Evolutionary conservation across 208 protist species (phyloP), one percentile per base, ranked within the genome.

Genomic region (Leishmania tarentolae): DNA sequence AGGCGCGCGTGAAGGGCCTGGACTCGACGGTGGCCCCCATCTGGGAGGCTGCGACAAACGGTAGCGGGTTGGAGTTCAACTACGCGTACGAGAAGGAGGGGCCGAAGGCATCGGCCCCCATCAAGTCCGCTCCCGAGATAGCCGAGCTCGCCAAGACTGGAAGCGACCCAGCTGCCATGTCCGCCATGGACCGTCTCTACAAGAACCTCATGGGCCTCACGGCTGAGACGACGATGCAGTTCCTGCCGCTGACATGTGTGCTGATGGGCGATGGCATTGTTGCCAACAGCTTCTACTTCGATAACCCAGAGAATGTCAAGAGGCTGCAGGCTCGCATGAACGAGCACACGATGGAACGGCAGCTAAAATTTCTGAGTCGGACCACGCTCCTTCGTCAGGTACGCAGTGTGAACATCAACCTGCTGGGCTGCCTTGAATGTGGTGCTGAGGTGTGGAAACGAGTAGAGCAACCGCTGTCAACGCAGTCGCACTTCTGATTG

Each of bases 191-290:
- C 46, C 83, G 82, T 17, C 85, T 87, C 46, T 88, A 90, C 74
- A 66, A 80, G n/a, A 90, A 91, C 78, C 79, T 95, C 7, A 89
- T 95, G 73, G 76, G 77, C 42, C 42, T 86, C 47, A 82, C 80
- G 31, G 86, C 82, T 9, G 90, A 95, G 87, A 82, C 79, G 37
- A 87, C 79, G 53, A 93, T 95, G 88, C 75, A 79, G 61, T 91
- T 95, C 76, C 19, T 92, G 46, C 92, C 92, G n/a, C 80, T 91
- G 57, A 93, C 92, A 6, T 84, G 82, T 71, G 86, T 93, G 52
- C 52, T 95, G 31, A 87, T 89, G 63, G 92, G 92, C 28, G 90
- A 95, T 83, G 94, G 91, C 50, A 83, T 94, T 50, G 86, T 90
- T n/a, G 52, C 88, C 47, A 93, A 95, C 76, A 56, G 59, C 50